These are phyloP conservation scores for Esteya vermicola DNA, from an alignment of 2,329 filamentous ascomycete genomes.

Conservation along the genomic window DNA sequence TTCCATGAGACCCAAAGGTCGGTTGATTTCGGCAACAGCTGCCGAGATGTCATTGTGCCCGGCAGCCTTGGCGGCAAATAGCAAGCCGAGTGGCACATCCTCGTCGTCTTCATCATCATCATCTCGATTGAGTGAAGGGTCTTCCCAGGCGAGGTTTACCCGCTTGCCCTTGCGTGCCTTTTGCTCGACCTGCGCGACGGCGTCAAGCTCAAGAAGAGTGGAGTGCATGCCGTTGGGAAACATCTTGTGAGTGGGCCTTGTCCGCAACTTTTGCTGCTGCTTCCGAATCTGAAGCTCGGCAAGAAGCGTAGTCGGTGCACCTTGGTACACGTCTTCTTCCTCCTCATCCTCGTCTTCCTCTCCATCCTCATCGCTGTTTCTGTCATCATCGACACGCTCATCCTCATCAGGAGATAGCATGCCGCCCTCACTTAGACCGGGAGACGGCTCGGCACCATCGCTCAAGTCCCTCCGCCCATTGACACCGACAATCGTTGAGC, in stretches of 20 bases:
- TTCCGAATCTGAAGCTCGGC: constrained; percentile 89
- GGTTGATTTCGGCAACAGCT: constrained; percentile 39
- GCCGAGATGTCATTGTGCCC: constrained; percentile 28
- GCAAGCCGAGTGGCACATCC: constrained; percentile 74
- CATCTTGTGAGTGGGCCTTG: constrained; percentile 47
- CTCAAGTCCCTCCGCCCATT: neutral
- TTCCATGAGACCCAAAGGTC: constrained; percentile 64
- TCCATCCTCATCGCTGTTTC: constrained; percentile 13
- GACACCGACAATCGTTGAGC: neutral
- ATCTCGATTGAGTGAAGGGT: constrained; percentile 32
- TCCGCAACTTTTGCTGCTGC: constrained; percentile 70
- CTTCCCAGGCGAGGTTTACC: constrained; percentile 86
- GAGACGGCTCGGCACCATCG: neutral
- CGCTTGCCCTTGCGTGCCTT: constrained; percentile 59
- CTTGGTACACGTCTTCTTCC: constrained; percentile 41
- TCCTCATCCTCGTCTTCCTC: constrained; percentile 28
- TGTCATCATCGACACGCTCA: too few species aligned
- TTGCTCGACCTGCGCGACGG: constrained; percentile 73
- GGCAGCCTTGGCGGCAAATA: constrained; percentile 52
- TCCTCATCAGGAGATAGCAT: too few species aligned
- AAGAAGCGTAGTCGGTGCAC: constrained; percentile 75
- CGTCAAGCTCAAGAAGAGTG: constrained; percentile 80
- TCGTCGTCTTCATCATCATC: constrained; percentile 58
- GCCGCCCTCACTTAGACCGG: too few species aligned
- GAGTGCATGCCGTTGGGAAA: constrained; percentile 72